These are phyloP conservation scores for Dothideomycetes sp. DNA, from an alignment of 2,329 filamentous ascomycete genomes.

Conservation along the genomic window DNA sequence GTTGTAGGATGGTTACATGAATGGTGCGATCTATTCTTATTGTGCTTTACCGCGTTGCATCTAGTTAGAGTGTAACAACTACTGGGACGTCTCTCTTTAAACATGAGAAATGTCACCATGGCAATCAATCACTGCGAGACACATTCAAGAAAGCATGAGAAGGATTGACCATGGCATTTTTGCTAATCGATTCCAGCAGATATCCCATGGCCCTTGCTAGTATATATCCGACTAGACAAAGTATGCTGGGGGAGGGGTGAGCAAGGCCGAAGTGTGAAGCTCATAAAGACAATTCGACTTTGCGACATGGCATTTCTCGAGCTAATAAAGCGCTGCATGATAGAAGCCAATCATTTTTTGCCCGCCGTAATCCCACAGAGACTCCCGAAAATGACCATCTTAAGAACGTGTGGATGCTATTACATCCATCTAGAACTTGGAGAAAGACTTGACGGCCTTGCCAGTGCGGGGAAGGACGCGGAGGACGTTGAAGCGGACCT, in stretches of 20 bases:
- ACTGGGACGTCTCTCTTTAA: too few relatives aligned
- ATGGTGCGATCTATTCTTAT: too few relatives aligned
- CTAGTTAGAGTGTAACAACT: too few relatives aligned
- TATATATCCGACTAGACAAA: too few relatives aligned
- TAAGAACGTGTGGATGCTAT: background rate
- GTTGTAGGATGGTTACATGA: too few relatives aligned
- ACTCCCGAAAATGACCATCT: slow-evolving; percentile 10
- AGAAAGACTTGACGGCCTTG: slow-evolving; percentile 96
- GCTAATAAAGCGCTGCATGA: background rate
- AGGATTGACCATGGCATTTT: too few relatives aligned
- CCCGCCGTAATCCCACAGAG: slow-evolving; percentile 7
- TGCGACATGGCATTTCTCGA: background rate
- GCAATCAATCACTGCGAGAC: too few relatives aligned
- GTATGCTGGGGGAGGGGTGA: background rate
- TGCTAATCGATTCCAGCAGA: too few relatives aligned
- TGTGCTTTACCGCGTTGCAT: too few relatives aligned
- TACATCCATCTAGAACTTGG: slow-evolving; percentile 71
- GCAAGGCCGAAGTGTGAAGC: background rate
- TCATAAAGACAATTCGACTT: background rate
- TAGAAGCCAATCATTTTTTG: background rate
- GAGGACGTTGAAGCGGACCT: slow-evolving; percentile 99
- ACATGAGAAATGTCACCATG: too few relatives aligned
- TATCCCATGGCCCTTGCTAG: too few relatives aligned
- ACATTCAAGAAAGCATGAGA: too few relatives aligned
- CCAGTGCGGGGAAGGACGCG: slow-evolving; percentile 94